Conservation (phyloP, 169 alveolate species). For the Eimeria necatrix region DNA sequence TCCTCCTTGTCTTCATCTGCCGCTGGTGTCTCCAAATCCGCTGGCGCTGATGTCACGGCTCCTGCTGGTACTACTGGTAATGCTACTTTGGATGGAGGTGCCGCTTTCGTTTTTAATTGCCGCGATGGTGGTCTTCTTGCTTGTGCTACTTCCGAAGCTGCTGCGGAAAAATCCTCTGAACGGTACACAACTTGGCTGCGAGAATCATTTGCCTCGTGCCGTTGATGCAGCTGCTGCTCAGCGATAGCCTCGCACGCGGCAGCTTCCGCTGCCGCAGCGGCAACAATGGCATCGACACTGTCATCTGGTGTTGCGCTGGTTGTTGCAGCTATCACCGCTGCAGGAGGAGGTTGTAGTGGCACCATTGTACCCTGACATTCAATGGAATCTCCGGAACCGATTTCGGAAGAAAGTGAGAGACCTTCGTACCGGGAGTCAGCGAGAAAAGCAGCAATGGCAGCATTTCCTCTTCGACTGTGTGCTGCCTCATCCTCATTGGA, state of each 20-base stretch:
- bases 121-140: not conserved
- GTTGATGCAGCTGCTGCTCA: conserved; percentile 46
- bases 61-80: not conserved
- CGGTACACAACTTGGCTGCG: not conserved
- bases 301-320: not conserved
- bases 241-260: conserved; percentile 40
- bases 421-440: too few relatives aligned
- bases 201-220: conserved; percentile 1
- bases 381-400: not conserved
- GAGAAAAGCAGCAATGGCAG: too few relatives aligned
- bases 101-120: not conserved
- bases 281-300: conserved; percentile 49
- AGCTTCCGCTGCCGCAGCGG: conserved; percentile 4
- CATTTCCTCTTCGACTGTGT: not conserved
- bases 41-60: not conserved
- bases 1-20: conserved; percentile 39
- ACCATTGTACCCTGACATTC: not conserved
- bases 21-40: not conserved
- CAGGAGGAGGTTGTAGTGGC: not conserved
- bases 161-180: not conserved
- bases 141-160: not conserved
- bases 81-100: not conserved
- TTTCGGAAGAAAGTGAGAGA: not conserved
- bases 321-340: not conserved
- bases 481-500: not conserved